These are phyloP conservation scores for Starmerella floris DNA, from an alignment of 805 yeast genomes.

Conservation along the genomic window DNA sequence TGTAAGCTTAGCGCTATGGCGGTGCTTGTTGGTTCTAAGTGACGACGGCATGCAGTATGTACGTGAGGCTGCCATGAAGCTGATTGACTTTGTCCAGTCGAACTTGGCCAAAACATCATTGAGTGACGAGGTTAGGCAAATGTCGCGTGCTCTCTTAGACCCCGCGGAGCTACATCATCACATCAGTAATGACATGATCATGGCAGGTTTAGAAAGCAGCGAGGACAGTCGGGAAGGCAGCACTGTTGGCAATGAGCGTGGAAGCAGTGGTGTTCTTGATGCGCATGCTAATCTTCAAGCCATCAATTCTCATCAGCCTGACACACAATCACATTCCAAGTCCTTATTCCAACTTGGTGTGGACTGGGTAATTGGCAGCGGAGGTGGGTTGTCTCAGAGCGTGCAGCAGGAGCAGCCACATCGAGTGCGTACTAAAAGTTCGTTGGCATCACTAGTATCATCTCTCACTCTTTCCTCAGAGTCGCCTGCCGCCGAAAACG, in stretches of 20 bases:
- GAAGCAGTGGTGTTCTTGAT: neutral
- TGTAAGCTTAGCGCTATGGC: conserved; percentile 76
- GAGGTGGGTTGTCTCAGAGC: neutral
- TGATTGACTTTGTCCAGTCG: conserved; percentile 59
- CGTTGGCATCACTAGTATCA: neutral
- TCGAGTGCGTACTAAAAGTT: neutral
- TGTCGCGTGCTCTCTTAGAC: conserved; percentile 17
- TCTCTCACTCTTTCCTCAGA: neutral
- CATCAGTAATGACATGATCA: neutral
- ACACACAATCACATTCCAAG: neutral
- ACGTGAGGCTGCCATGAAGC: conserved; percentile 51
- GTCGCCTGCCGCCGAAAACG: neutral
- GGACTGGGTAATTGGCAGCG: conserved; percentile 1
- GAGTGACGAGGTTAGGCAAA: conserved; percentile 45
- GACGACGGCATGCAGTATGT: conserved; percentile 85
- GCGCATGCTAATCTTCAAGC: neutral
- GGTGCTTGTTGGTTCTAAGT: conserved; percentile 60
- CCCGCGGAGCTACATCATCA: conserved; percentile 8
- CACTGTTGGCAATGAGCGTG: neutral
- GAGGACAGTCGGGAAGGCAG: neutral
- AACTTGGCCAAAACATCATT: conserved; percentile 53
- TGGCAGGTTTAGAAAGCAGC: neutral
- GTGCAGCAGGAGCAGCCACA: neutral
- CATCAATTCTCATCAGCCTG: neutral
- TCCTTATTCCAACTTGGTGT: neutral